phyloP scores from a whole-genome alignment of 1,284 basidiomycete genomes.

The Microbotryum intermedium region DNA sequence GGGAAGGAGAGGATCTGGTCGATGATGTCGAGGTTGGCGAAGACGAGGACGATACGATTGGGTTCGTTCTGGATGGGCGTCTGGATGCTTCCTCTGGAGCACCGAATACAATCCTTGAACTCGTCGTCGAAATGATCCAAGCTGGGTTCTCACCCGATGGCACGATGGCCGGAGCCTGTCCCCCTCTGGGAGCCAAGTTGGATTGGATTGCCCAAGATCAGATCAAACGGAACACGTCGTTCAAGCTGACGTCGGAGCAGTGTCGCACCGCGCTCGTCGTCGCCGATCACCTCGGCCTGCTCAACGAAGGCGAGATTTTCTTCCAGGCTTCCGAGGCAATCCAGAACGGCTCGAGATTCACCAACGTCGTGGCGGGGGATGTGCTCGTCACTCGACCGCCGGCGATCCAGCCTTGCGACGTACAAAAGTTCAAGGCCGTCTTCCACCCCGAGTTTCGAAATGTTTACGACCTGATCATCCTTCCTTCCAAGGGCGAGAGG shows the following conservation, averaged over 20 bases:
- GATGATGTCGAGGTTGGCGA: not conserved
- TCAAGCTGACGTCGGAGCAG: conserved; percentile 14
- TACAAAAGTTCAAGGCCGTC: conserved; percentile 33
- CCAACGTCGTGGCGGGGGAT: conserved; percentile 27
- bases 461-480: conserved; percentile 34
- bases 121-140: conserved; percentile 34
- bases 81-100: conserved; percentile 28
- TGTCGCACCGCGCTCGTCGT: conserved; percentile 18
- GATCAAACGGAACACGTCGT: conserved; percentile 1
- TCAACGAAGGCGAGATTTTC: conserved; percentile 34
- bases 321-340: conserved; percentile 30
- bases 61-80: conserved; percentile 16
- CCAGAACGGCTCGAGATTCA: conserved; percentile 9
- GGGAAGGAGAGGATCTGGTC: not conserved
- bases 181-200: conserved; percentile 26
- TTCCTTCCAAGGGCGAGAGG: conserved; percentile 28
- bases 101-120: conserved; percentile 30
- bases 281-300: conserved; percentile 27
- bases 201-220: not conserved
- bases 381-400: conserved; percentile 34
- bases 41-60: not conserved
- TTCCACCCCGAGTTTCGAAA: conserved; percentile 23
- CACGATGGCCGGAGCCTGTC: not conserved
- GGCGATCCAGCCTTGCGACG: conserved; percentile 34
- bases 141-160: conserved; percentile 29